phyloP scores from a whole-genome alignment of 1,139 yeast species.

The Kodamaea ohmeri region DNA sequence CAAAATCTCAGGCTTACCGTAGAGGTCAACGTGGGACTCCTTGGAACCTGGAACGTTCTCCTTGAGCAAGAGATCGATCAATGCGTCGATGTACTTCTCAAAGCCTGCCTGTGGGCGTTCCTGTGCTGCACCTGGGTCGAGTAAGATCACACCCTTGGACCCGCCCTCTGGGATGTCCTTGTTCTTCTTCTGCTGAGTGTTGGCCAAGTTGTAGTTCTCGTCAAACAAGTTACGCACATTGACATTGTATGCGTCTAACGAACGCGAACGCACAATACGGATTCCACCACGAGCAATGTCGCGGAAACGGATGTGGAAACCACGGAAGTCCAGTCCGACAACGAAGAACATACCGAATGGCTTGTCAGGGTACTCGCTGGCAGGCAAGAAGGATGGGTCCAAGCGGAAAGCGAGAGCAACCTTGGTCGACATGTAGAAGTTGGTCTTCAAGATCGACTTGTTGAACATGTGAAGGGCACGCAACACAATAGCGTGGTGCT shows the following conservation, averaged over 20 bases:
- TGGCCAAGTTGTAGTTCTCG: slow-evolving; percentile 93
- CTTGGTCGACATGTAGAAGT: slow-evolving; percentile 90
- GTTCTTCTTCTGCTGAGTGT: slow-evolving; percentile 94
- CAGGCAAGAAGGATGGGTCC: slow-evolving; percentile 81
- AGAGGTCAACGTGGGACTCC: slow-evolving; percentile 81
- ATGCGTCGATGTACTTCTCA: slow-evolving; percentile 88
- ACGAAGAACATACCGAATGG: slow-evolving; percentile 94
- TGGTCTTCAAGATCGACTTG: slow-evolving; percentile 85
- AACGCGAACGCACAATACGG: slow-evolving; percentile 87
- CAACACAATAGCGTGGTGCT: slow-evolving; percentile 75
- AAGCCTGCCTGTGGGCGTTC: slow-evolving; percentile 82
- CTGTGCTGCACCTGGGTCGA: slow-evolving; percentile 79
- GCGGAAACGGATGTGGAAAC: slow-evolving; percentile 95
- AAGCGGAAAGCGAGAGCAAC: slow-evolving; percentile 93
- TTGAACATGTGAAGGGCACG: slow-evolving; percentile 83
- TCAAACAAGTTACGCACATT: slow-evolving; percentile 90
- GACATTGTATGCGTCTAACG: slow-evolving; percentile 78
- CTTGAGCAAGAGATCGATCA: slow-evolving; percentile 82
- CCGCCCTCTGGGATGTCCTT: slow-evolving; percentile 99
- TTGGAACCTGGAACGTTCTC: slow-evolving; percentile 71
- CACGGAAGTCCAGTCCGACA: slow-evolving; percentile 95
- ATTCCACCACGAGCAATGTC: slow-evolving; percentile 99
- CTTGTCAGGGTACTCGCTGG: slow-evolving; percentile 82
- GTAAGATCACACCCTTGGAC: slow-evolving; percentile 91
- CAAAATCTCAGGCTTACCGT: slow-evolving; percentile 81